Base-by-base conservation (phyloP, 2,329 filamentous ascomycete genomes). In the Beauveria rudraprayagi region DNA sequence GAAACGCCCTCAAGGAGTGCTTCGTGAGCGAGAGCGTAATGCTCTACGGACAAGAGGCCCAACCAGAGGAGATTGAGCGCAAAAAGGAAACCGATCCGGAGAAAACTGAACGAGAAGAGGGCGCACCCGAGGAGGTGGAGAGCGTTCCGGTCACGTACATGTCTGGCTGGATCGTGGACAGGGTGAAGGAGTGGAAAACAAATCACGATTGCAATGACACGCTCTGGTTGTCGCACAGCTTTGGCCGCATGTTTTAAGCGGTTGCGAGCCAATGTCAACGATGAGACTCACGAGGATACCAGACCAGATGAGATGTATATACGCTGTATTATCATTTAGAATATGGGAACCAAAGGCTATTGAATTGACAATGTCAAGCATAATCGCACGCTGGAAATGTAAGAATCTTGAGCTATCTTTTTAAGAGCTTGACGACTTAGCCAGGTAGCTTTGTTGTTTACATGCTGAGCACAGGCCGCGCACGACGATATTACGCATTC, bases 221-320 rank as follows among this genome's bases (percentile, higher is more conserved):
- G 19, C 28, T 47, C 43, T 56, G 54, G 54, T 16, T 56, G 16
- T 47, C 54, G 19, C 54, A 56, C 41, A 56, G 54, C 41, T 56
- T 56, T 37, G 22, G 10, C 1, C 54, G 54, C 11, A 56, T 56
- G 9, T 56, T 56, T 28, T 48, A 28, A 28, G 19, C 4, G 14
- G 44, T 4, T n/a, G 5, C 14, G 19, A 40, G 28, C 19, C 3
- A 1, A 17, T 28, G 50, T 2, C 2, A 17, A 30, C 16, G 53
- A 30, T 30, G 16, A 7, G 5, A 47, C 16, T 6, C 22, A 37
- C 9, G 43, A 47, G 22, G 41, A 26, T 22, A 22, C 24, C 40
- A 55, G 52, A 24, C 41, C 43, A 30, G 11, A 26, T 14, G 19
- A 24, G 11, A 34, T n/a, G 3, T n/a, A 24, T 40, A 26, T 47